Evolutionary conservation across 2,329 filamentous ascomycete species (phyloP).

Genomic region (Eutypella sp.): DNA sequence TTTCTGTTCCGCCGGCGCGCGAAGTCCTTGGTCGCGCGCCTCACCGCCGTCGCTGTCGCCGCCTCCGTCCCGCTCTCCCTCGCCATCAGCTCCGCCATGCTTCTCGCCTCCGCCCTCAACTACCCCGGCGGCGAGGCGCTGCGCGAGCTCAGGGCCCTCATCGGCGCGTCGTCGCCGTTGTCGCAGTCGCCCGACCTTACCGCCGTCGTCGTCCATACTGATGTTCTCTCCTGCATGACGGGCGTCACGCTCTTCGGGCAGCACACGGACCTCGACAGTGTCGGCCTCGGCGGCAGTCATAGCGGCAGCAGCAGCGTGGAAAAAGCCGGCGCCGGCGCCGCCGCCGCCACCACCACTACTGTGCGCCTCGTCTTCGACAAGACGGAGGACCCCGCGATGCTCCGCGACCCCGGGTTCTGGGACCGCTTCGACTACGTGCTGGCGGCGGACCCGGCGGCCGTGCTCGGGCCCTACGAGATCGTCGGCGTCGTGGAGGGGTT

Average conservation of each 20-base stretch:
- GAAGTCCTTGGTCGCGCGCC: constrained; percentile 53
- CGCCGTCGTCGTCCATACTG: constrained; percentile 51
- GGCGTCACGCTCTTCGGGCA: constrained; percentile 63
- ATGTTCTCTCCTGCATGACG: constrained; percentile 66
- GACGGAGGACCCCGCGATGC: constrained; percentile 46
- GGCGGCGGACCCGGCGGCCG: constrained; percentile 44
- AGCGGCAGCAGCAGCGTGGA: neutral
- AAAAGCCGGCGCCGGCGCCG: neutral
- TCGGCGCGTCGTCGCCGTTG: constrained; percentile 27
- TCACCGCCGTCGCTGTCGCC: constrained; percentile 51
- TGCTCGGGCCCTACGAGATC: constrained; percentile 49
- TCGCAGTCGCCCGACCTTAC: constrained; percentile 23
- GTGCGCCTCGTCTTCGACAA: constrained; percentile 53
- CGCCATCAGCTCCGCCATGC: constrained; percentile 57
- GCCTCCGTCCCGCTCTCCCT: constrained; percentile 58
- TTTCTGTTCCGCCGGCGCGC: constrained; percentile 62
- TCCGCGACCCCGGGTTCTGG: constrained; percentile 54
- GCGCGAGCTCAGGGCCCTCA: constrained; percentile 39
- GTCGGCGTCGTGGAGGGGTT: constrained; percentile 54
- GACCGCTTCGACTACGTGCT: constrained; percentile 58
- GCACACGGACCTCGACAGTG: constrained; percentile 25
- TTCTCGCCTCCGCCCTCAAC: constrained; percentile 80
- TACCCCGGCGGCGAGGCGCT: constrained; percentile 89
- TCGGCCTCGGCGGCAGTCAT: neutral
- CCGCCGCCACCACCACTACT: neutral